phyloP scores from a whole-genome alignment of 306 rosid genomes.

The Medicago lupulina region DNA sequence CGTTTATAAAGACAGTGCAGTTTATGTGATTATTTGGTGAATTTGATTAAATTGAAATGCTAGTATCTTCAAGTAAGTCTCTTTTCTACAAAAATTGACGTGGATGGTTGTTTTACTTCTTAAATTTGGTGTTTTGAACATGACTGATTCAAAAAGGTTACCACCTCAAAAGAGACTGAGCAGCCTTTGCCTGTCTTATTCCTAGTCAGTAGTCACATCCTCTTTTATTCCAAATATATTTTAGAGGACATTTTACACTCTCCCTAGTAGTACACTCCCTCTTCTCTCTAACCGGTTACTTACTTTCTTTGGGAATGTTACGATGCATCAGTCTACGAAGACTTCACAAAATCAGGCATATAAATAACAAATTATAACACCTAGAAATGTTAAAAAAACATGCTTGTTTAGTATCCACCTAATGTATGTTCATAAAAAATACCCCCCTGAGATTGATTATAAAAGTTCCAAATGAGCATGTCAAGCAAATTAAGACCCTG shows the following conservation, averaged over 20 bases:
- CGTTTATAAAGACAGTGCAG: background rate
- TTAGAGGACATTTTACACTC: slow-evolving; percentile 5
- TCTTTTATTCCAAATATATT: background rate
- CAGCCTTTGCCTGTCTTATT: background rate
- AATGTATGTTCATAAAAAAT: background rate
- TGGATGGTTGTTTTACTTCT: background rate
- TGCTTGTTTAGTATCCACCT: too few species aligned
- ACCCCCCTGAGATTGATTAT: background rate
- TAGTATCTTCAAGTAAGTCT: background rate
- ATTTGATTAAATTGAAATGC: background rate
- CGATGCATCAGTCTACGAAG: background rate
- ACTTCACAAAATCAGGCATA: background rate
- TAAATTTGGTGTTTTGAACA: background rate
- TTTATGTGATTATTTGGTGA: too few species aligned
- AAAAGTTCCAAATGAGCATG: background rate
- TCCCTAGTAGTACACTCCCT: slow-evolving; percentile 9
- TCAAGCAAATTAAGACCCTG: background rate
- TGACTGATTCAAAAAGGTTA: slow-evolving; percentile 9
- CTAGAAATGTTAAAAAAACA: background rate
- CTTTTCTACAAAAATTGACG: background rate
- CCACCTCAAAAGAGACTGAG: background rate
- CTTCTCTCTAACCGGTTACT: slow-evolving; percentile 19
- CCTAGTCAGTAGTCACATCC: background rate
- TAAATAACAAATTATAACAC: background rate
- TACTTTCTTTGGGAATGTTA: slow-evolving; percentile 4